Conservation (phyloP, 768 basidiomycete genomes). For the Mycena vitilis region DNA sequence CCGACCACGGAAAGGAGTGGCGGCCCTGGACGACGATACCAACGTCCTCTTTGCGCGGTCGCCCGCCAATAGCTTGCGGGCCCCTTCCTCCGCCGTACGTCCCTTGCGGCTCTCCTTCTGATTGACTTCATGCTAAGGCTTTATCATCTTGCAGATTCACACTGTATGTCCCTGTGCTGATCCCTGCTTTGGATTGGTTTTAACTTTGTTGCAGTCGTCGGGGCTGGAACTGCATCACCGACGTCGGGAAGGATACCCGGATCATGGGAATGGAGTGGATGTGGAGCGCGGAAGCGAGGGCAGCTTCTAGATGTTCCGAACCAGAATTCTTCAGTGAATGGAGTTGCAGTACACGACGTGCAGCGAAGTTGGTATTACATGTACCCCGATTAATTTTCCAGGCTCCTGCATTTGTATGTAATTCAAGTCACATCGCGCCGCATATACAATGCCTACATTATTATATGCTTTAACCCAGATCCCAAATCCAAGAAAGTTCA, state of each 20-base stretch:
- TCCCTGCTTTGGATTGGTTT: not conserved
- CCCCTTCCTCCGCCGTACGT: not conserved
- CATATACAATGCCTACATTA: too few species aligned
- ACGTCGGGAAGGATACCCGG: not conserved
- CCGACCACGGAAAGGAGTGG: constrained; percentile 18
- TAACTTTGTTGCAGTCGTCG: not conserved
- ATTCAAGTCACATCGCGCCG: too few species aligned
- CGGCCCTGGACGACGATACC: not conserved
- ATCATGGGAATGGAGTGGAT: not conserved
- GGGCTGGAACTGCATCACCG: not conserved
- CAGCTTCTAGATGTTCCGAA: too few species aligned
- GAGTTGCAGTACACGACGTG: too few species aligned
- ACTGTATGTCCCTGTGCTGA: not conserved
- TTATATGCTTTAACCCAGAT: too few species aligned
- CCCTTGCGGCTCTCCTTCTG: not conserved
- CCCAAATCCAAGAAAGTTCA: too few species aligned
- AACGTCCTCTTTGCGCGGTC: constrained; percentile 24
- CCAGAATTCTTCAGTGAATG: too few species aligned
- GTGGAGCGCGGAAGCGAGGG: not conserved
- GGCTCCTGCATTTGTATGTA: too few species aligned
- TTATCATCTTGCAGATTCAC: not conserved
- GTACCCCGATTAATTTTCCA: too few species aligned
- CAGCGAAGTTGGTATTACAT: too few species aligned
- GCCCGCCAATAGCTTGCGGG: not conserved
- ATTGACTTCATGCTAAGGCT: not conserved